Conservation (phyloP, 1,284 basidiomycete species). For the Caloboletus firmus region DNA sequence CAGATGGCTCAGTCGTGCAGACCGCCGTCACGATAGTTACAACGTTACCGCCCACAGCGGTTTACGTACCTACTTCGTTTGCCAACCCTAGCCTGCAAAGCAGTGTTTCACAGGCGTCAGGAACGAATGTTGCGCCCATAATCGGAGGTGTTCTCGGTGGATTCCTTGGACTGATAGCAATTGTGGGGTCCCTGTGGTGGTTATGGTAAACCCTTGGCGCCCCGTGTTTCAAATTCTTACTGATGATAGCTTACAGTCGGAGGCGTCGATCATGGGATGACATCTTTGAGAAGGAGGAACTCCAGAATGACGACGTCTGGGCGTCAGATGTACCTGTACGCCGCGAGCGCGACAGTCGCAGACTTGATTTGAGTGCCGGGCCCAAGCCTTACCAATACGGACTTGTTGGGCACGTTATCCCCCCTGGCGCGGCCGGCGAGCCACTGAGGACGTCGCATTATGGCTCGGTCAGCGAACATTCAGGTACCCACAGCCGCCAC, state of each 20-base stretch:
- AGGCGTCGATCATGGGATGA: slow-evolving; percentile 49
- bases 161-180: slow-evolving; percentile 44
- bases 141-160: slow-evolving; percentile 55
- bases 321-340: slow-evolving; percentile 4
- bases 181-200: slow-evolving; percentile 49
- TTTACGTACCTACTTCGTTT: slow-evolving; percentile 31
- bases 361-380: slow-evolving; percentile 14
- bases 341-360: slow-evolving; percentile 14
- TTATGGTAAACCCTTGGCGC: slow-evolving; percentile 40
- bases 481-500: slow-evolving; percentile 31
- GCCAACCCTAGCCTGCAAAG: slow-evolving; percentile 23
- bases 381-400: slow-evolving; percentile 54
- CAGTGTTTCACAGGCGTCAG: slow-evolving; percentile 15
- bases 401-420: slow-evolving; percentile 44
- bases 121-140: slow-evolving; percentile 45
- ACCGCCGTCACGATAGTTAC: slow-evolving; percentile 34
- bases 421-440: slow-evolving; percentile 40
- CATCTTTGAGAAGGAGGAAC: slow-evolving; percentile 45
- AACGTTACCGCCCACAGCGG: slow-evolving; percentile 25
- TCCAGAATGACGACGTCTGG: slow-evolving; percentile 15
- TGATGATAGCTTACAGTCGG: slow-evolving; percentile 38
- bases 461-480: slow-evolving; percentile 22
- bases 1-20: slow-evolving; percentile 37
- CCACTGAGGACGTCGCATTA: slow-evolving; percentile 31
- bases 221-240: slow-evolving; percentile 4